A percentile compares a stretch with the other conserved stretches of the same genome.
Conservation (phyloP, 257 asterid genomes). For the Ilex asprella region DNA sequence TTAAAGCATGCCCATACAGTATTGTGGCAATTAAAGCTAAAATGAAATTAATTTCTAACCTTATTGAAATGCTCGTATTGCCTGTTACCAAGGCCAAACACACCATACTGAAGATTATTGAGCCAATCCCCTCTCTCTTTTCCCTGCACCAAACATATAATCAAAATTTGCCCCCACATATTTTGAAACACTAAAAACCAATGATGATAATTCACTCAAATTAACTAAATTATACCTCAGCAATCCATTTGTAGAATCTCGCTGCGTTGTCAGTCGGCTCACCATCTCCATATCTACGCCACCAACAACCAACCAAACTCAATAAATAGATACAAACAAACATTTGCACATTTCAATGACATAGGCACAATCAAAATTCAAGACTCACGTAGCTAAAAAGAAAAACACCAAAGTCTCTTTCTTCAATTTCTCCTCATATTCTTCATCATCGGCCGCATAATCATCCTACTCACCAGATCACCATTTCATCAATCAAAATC, state of each 20-base stretch:
- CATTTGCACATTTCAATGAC: background rate
- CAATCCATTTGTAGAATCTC: slow-evolving; percentile 91
- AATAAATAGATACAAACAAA: slow-evolving; percentile 9
- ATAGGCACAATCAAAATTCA: background rate
- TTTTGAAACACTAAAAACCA: background rate
- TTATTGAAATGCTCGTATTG: slow-evolving; percentile 99
- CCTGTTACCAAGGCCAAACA: slow-evolving; percentile 97
- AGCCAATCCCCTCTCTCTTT: slow-evolving; percentile 70
- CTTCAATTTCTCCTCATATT: slow-evolving; percentile 80
- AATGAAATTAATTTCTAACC: slow-evolving; percentile 30
- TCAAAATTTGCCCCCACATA: slow-evolving; percentile 13
- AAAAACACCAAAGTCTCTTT: slow-evolving; percentile 74
- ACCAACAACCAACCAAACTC: slow-evolving; percentile 36
- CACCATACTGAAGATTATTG: slow-evolving; percentile 75
- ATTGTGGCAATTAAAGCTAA: background rate
- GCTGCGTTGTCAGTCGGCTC: slow-evolving; percentile 99
- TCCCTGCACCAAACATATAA: slow-evolving; percentile 38
- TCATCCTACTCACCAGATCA: slow-evolving; percentile 51
- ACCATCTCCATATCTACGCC: slow-evolving; percentile 96
- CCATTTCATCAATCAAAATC: too few species aligned
- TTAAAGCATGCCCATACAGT: background rate
- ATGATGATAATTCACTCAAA: background rate
- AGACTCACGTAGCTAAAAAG: slow-evolving; percentile 91
- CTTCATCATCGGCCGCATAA: slow-evolving; percentile 93
- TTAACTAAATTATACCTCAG: slow-evolving; percentile 42